Evolutionary conservation across 768 basidiomycete species (phyloP).

Genomic region (Lactarius indigo): DNA sequence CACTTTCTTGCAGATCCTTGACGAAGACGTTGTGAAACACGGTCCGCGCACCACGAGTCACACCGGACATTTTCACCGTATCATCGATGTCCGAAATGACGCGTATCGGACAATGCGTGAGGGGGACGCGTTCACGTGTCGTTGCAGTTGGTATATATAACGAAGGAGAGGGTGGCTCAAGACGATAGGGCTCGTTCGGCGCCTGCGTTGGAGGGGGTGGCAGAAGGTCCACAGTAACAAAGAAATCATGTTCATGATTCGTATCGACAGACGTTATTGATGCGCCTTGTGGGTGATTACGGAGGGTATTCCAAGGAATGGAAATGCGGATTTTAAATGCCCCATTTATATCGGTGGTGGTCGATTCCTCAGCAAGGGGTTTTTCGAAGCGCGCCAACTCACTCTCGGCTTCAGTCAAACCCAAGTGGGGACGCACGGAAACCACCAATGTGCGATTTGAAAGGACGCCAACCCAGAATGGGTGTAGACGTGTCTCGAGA

Average conservation of each 20-base stretch:
- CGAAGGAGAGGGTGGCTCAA: neutral
- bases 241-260: slow-evolving; percentile 43
- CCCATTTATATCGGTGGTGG: slow-evolving; percentile 65
- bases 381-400: slow-evolving; percentile 10
- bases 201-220: slow-evolving; percentile 35
- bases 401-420: slow-evolving; percentile 21
- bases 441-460: slow-evolving; percentile 59
- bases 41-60: slow-evolving; percentile 73
- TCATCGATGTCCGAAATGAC: slow-evolving; percentile 95
- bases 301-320: slow-evolving; percentile 68
- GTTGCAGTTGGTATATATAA: slow-evolving; percentile 20
- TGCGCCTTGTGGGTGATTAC: slow-evolving; percentile 53
- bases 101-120: slow-evolving; percentile 63
- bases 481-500: slow-evolving; percentile 68
- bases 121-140: slow-evolving; percentile 32
- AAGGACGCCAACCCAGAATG: slow-evolving; percentile 78
- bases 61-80: slow-evolving; percentile 77
- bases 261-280: slow-evolving; percentile 56
- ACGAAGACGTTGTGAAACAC: slow-evolving; percentile 93
- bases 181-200: slow-evolving; percentile 9
- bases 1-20: slow-evolving; percentile 70
- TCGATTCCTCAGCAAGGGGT: slow-evolving; percentile 48
- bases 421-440: slow-evolving; percentile 50
- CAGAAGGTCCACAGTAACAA: slow-evolving; percentile 51
- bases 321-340: slow-evolving; percentile 63